Conservation (phyloP, 2,329 filamentous ascomycete species). For the Erysiphe neolycopersici region DNA sequence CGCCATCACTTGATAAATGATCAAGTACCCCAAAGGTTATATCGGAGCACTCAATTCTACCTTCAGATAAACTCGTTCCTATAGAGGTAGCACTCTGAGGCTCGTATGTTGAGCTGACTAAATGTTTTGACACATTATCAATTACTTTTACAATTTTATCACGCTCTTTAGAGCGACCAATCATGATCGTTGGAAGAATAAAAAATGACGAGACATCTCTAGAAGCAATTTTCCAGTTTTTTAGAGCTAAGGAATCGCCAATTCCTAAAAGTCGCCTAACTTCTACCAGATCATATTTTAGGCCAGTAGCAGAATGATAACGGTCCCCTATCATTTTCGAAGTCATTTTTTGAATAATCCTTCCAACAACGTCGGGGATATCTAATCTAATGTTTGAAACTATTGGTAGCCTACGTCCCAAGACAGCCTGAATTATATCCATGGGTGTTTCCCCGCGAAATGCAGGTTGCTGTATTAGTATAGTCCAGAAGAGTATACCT, state of each 20-base stretch:
- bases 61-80: constrained; percentile 22
- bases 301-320: constrained; percentile 68
- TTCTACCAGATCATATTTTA: constrained; percentile 53
- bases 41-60: constrained; percentile 5
- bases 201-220: constrained; percentile 84
- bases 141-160: constrained; percentile 46
- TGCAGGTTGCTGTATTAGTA: constrained; percentile 52
- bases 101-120: constrained; percentile 18
- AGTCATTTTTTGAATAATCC: constrained; percentile 77
- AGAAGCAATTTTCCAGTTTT: constrained; percentile 47
- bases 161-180: constrained; percentile 51
- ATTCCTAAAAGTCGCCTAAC: constrained; percentile 50
- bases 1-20: constrained; percentile 27
- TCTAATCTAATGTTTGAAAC: constrained; percentile 57
- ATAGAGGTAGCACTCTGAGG: constrained; percentile 22
- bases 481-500: constrained; percentile 67
- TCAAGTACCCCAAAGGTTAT: constrained; percentile 14
- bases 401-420: constrained; percentile 51
- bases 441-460: constrained; percentile 59
- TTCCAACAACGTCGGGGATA: constrained; percentile 55
- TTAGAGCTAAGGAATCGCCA: constrained; percentile 44
- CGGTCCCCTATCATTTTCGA: constrained; percentile 65
- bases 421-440: constrained; percentile 74
- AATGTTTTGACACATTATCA: constrained; percentile 33
- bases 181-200: constrained; percentile 56